A percentile compares a stretch with the other conserved stretches of the same genome.
phyloP scores from a whole-genome alignment of 1,139 yeast species.

The Casaregolazyma lundiana region DNA sequence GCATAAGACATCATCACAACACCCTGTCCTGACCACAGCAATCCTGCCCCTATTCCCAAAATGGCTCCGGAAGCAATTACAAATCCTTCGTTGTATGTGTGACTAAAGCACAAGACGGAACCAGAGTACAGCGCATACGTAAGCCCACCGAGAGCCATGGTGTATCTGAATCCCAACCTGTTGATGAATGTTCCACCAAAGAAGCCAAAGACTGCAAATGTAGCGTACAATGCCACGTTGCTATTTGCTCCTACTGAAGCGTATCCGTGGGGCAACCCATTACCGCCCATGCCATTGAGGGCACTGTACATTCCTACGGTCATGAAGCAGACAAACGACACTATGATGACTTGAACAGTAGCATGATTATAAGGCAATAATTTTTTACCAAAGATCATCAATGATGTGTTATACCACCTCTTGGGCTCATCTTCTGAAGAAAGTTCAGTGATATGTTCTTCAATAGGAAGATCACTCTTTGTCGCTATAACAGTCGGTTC shows the following conservation, averaged over 20 bases:
- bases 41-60: conserved; percentile 53
- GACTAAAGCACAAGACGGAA: conserved; percentile 47
- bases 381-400: background rate
- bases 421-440: background rate
- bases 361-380: conserved; percentile 15
- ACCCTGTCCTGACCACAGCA: conserved; percentile 61
- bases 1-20: conserved; percentile 52
- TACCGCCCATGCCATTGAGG: conserved; percentile 50
- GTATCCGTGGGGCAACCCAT: conserved; percentile 38
- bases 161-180: conserved; percentile 45
- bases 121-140: conserved; percentile 56
- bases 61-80: conserved; percentile 57
- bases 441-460: background rate
- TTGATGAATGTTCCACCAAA: conserved; percentile 58
- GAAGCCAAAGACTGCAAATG: conserved; percentile 51
- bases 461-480: background rate
- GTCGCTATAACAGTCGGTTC: background rate
- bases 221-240: conserved; percentile 50
- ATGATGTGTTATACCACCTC: background rate
- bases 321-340: conserved; percentile 30
- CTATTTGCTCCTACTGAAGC: conserved; percentile 47
- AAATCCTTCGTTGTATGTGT: conserved; percentile 49
- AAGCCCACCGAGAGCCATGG: conserved; percentile 51
- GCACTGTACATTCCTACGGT: conserved; percentile 53
- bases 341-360: conserved; percentile 27